These are phyloP conservation scores for Phytopythium vexans DNA, from an alignment of 352 stramenopile species.

Conservation along the genomic window DNA sequence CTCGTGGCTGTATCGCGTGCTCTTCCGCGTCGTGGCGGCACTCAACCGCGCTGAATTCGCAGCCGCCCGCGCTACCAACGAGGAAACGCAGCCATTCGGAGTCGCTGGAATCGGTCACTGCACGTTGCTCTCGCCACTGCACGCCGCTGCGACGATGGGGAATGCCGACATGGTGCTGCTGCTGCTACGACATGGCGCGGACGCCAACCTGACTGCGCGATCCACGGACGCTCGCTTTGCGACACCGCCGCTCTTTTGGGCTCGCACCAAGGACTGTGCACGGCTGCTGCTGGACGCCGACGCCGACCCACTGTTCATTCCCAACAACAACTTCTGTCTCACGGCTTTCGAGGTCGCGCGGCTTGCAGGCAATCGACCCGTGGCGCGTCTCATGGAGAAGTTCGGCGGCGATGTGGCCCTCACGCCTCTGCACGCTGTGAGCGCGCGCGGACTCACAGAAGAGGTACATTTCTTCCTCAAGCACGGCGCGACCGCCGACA, in stretches of 20 bases:
- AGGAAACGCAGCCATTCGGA: constrained; percentile 49
- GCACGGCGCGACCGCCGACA: constrained; percentile 60
- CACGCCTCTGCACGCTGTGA: constrained; percentile 70
- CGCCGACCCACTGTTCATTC: constrained; percentile 61
- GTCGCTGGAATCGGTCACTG: constrained; percentile 52
- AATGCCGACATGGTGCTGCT: constrained; percentile 65
- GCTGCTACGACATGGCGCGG: constrained; percentile 54
- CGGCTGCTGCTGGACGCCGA: constrained; percentile 63
- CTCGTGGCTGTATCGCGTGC: constrained; percentile 60
- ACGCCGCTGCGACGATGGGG: constrained; percentile 68
- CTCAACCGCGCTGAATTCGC: constrained; percentile 6
- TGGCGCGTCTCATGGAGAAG: constrained; percentile 72
- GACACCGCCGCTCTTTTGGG: constrained; percentile 71
- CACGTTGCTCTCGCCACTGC: constrained; percentile 67
- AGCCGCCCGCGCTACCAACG: background rate
- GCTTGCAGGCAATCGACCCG: constrained; percentile 54
- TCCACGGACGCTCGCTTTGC: constrained; percentile 57
- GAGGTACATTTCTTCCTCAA: constrained; percentile 70
- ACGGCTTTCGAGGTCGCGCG: constrained; percentile 74
- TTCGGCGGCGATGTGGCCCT: constrained; percentile 76
- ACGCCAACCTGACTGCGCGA: constrained; percentile 47
- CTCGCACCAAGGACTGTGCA: constrained; percentile 64
- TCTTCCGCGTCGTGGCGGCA: constrained; percentile 60
- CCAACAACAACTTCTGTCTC: constrained; percentile 29
- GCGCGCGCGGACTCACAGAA: constrained; percentile 44